Evolutionary conservation across 208 protist genomes (phyloP), one percentile per base, ranked within the genome.

Genomic region (Acanthamoeba lenticulata): DNA sequence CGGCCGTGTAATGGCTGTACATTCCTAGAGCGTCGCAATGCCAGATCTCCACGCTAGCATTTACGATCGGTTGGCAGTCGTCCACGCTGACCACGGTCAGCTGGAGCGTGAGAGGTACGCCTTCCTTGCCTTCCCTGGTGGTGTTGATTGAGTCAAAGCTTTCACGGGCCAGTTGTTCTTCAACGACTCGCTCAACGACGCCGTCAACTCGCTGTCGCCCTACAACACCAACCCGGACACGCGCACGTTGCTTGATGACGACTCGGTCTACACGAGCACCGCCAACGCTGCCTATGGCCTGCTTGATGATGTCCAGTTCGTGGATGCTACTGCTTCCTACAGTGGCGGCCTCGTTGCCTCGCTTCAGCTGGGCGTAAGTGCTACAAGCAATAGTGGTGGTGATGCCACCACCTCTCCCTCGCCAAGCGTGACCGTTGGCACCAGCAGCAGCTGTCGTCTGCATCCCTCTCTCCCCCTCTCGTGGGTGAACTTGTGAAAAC

Each of bases 221-320:
- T 77, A 77, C 65, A 77, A 77, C 65, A 77, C 65, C 29, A 77
- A 77, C 65, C 65, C 65, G 6, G 65, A 77, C 65, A 77, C 65
- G 7, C 65, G 65, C 65, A 77, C 65, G 34, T 32, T 34, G 34
- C 65, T 77, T 15, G 65, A 77, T 32, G 34, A 34, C 29, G 65
- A 77, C 65, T 77, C 65, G 11, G 2, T 77, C 65, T 77, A 77
- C 65, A 77, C 65, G 4, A n/a, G 32, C 34, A 77, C 65, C 5
- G 65, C 19, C 6, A 77, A 77, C 36, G 65, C 65, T 4, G 19
- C 65, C 15, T 77, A 77, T n/a, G 65, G 65, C 65, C 65, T 77
- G 34, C 65, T 77, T 1, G 2, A 6, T 0, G 65, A 77, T 32
- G 65, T 77, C 36, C 65, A 77, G 32, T 77, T 77, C 65, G 65